Percentiles rank a stretch among this genome's conserved stretches.
phyloP scores from a whole-genome alignment of 768 basidiomycete genomes.

The Tricholoma terreum region DNA sequence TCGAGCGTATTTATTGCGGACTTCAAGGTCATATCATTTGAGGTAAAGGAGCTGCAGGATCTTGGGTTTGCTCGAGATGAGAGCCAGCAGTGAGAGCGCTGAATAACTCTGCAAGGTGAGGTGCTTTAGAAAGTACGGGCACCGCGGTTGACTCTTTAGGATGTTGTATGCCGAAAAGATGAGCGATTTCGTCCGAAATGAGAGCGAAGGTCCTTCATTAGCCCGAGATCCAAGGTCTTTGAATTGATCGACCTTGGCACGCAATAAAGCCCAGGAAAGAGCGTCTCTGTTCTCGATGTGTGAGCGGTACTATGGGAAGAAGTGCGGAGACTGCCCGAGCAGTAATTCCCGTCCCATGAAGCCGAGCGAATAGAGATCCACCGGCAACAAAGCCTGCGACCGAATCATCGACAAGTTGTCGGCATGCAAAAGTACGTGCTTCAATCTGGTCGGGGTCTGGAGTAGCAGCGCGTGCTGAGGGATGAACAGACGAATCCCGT shows the following conservation, averaged over 20 bases:
- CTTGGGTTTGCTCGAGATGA: too few species aligned
- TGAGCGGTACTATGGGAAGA: too few species aligned
- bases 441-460: not conserved
- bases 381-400: not conserved
- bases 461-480: not conserved
- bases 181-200: too few species aligned
- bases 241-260: not conserved
- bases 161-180: too few species aligned
- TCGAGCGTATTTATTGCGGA: too few species aligned
- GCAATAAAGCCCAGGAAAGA: not conserved
- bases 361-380: not conserved
- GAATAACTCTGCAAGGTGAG: too few species aligned
- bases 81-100: too few species aligned
- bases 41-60: too few species aligned
- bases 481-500: too few species aligned
- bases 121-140: too few species aligned
- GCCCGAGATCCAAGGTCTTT: not conserved
- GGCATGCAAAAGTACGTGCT: not conserved
- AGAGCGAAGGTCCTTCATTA: not conserved
- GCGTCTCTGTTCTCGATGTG: not conserved
- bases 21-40: too few species aligned
- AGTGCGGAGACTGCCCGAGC: not conserved
- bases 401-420: not conserved
- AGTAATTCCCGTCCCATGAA: not conserved
- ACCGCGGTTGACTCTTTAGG: too few species aligned